A percentile compares a stretch with the other conserved stretches of the same genome.
Conservation (phyloP, 768 basidiomycete species). For the Mrakia frigida region DNA sequence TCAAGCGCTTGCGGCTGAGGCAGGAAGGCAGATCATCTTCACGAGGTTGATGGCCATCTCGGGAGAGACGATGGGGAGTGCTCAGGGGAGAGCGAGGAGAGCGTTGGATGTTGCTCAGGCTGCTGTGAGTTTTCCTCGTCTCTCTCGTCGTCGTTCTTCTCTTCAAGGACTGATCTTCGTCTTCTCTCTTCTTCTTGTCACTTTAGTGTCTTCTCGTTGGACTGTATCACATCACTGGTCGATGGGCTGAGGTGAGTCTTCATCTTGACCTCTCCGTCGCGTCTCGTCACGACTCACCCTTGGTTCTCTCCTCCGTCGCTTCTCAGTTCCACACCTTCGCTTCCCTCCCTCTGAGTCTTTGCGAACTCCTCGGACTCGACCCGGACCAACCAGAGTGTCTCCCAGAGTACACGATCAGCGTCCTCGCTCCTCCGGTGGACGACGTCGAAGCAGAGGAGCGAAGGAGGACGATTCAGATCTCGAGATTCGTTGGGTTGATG, state of each 20-base stretch:
- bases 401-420: constrained; percentile 23
- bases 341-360: constrained; percentile 4
- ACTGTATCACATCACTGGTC: background rate
- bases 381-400: background rate
- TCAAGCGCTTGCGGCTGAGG: constrained; percentile 8
- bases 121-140: background rate
- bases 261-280: background rate
- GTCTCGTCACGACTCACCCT: background rate
- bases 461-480: constrained; percentile 15
- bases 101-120: constrained; percentile 25
- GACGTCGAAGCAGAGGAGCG: constrained; percentile 24
- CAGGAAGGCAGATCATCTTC: constrained; percentile 17
- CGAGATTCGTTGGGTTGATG: constrained; percentile 7
- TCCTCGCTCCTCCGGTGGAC: constrained; percentile 8
- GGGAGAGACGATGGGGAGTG: constrained; percentile 7
- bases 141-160: background rate
- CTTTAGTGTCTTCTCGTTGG: background rate
- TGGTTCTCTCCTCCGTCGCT: background rate
- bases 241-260: background rate
- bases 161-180: background rate
- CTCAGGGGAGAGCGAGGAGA: constrained; percentile 8
- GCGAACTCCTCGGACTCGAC: constrained; percentile 30
- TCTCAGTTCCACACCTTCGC: constrained; percentile 29
- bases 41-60: background rate
- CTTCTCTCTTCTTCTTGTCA: background rate